Evolutionary conservation across 1,139 yeast genomes (phyloP), one percentile per base, ranked within the genome.

Genomic region (Blastobotrys buckinghamii): DNA sequence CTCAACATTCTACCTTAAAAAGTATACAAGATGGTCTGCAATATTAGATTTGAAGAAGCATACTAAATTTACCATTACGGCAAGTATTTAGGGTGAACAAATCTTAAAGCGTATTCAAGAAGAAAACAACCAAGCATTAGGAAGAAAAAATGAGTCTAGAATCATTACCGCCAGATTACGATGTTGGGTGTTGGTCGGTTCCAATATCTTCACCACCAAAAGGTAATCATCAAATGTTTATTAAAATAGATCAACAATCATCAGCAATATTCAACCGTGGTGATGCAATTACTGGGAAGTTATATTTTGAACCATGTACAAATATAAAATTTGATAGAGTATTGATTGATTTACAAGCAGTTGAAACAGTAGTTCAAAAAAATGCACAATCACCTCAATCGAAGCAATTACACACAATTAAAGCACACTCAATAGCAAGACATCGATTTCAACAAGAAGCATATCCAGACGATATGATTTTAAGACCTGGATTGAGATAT

Each of bases 401-500:
- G 4, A 5, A 20, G 7, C 24, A 8, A 8, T 9, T 20, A n/a
- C 10, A 12, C 9, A 40, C 32, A 35, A 26, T 36, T 15, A 37
- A 33, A 43, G 15, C 49, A 10, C 43, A 37, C 16, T 41, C 53
- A 5, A 47, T 57, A 24, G 56, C 53, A 2, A 50, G 50, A 12
- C 53, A 54, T 36, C 40, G 44, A 4, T 48, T 57, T 20, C 55
- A 51, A 15, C 42, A 36, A 8, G 53, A 50, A 34, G 51, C 52
- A 16, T 52, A 55, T 33, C 56, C 60, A 0, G 50, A 29, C 7
- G 57, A 53, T 27, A 35, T 30, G 10, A 44, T 50, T 15, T 44
- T 57, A 26, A 45, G 40, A 17, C 48, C 50, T 36, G 60, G 60
- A 1, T 50, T 36, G 19, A 39, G 44, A 29, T 58, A 58, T 39